Conservation (phyloP, 2,329 filamentous ascomycete genomes). For the Trichophyton schoenleinii region DNA sequence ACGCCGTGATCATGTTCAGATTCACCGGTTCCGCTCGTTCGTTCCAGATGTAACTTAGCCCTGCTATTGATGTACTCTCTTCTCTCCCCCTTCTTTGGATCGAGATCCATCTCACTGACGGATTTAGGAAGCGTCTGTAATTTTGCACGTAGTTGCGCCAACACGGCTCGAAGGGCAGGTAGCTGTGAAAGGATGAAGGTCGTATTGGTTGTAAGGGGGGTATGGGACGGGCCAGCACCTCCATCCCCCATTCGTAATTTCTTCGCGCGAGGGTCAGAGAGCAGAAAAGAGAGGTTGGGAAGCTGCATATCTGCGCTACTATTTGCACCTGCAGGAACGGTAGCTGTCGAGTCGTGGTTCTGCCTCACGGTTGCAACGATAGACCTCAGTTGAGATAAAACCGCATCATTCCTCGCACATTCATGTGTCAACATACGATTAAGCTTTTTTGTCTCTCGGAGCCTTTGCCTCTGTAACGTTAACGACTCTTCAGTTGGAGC, state of each 20-base stretch:
- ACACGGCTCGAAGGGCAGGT: slow-evolving; percentile 59
- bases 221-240: slow-evolving; percentile 25
- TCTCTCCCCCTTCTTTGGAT: slow-evolving; percentile 56
- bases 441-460: slow-evolving; percentile 67
- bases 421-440: slow-evolving; percentile 59
- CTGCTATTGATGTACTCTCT: slow-evolving; percentile 73
- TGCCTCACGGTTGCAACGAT: slow-evolving; percentile 34
- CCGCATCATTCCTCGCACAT: slow-evolving; percentile 55
- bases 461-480: slow-evolving; percentile 55
- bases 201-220: slow-evolving; percentile 35
- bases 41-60: slow-evolving; percentile 63
- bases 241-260: slow-evolving; percentile 34
- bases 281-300: slow-evolving; percentile 45
- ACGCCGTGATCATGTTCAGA: slow-evolving; percentile 23
- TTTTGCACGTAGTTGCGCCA: slow-evolving; percentile 55
- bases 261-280: slow-evolving; percentile 36
- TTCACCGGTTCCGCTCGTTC: slow-evolving; percentile 28
- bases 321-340: slow-evolving; percentile 6
- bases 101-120: slow-evolving; percentile 26
- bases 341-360: slow-evolving; percentile 11
- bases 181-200: slow-evolving; percentile 72
- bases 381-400: slow-evolving; percentile 52
- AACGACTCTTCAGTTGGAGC: slow-evolving; percentile 55
- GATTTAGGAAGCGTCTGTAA: slow-evolving; percentile 36
- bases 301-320: slow-evolving; percentile 8